A percentile compares a stretch with the other conserved stretches of the same genome.
These are phyloP conservation scores for Rosa multiflora DNA, from an alignment of 306 rosid species.

Conservation along the genomic window DNA sequence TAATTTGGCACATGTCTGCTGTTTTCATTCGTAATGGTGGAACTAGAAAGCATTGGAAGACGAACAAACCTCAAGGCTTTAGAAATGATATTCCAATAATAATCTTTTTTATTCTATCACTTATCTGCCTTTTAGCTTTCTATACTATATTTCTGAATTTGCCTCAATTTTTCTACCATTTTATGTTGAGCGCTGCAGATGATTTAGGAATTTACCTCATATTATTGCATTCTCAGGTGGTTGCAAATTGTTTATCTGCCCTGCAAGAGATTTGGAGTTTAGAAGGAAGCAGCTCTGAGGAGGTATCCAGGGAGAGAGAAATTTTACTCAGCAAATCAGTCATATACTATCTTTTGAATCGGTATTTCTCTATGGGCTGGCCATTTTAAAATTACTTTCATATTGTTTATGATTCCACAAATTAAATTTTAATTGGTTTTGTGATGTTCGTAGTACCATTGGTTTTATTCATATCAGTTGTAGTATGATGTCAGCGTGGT, in stretches of 20 bases:
- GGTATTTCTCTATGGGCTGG: constrained; percentile 35
- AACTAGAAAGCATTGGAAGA: neutral
- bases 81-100: neutral
- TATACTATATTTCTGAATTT: neutral
- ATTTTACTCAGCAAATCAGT: constrained; percentile 82
- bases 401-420: neutral
- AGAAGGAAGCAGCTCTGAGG: constrained; percentile 85
- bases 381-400: neutral
- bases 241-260: constrained; percentile 92
- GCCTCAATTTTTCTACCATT: neutral
- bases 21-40: neutral
- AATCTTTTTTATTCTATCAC: neutral
- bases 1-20: neutral
- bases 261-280: constrained; percentile 95
- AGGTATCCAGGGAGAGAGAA: constrained; percentile 93
- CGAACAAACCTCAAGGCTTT: neutral
- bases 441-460: neutral
- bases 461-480: neutral
- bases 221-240: constrained; percentile 58
- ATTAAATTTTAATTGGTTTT: neutral
- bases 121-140: neutral
- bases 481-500: neutral
- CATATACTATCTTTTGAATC: constrained; percentile 76
- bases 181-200: constrained; percentile 8
- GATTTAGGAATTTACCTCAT: neutral